Evolutionary conservation across 306 rosid species (phyloP), one percentile per base, ranked within the genome.

Genomic region (Prosopis cineraria): DNA sequence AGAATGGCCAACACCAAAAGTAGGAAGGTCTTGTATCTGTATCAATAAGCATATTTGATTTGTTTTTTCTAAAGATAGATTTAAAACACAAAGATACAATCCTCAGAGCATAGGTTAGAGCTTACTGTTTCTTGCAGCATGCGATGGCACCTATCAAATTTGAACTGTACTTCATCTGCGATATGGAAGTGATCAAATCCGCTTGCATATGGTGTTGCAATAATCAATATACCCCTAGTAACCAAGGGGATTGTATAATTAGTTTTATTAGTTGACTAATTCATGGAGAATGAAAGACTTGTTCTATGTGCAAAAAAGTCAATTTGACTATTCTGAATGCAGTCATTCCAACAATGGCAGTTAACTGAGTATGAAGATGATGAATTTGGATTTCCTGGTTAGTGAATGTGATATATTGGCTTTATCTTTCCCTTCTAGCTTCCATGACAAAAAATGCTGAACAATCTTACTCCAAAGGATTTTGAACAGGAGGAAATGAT

Each of bases 151-250:
- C 99, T 82, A 76, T 95, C 99, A 88, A 87, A 95, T 81, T 93
- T 95, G 86, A 91, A 93, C 77, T 95, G 98, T 43, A 84, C 96
- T 90, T 95, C 98, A 81, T 95, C 99, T 52, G 99, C 96, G 87
- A 93, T 95, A 78, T 79, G 93, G 90, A 95, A 93, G 90, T 95
- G 89, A 82, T 95, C 99, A 88, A 93, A 95, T 68, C 99, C 99
- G 85, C 99, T 95, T 30, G 98, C 96, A 80, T 93, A 95, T 69
- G 98, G 99, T 36, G 99, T 95, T 84, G 99, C 98, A 82, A 95
- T 93, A 82, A 95, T 74, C 83, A 95, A 70, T 77, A 93, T 50
- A 50, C 97, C 99, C 92, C 99, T 93, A 76, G 60, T 37, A 80
- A 79, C 72, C 68, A 16, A 82, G 81, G 67, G 34, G 52, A 59